Base-by-base conservation (phyloP, 176 grass and related monocot species). In the Typha latifolia region DNA sequence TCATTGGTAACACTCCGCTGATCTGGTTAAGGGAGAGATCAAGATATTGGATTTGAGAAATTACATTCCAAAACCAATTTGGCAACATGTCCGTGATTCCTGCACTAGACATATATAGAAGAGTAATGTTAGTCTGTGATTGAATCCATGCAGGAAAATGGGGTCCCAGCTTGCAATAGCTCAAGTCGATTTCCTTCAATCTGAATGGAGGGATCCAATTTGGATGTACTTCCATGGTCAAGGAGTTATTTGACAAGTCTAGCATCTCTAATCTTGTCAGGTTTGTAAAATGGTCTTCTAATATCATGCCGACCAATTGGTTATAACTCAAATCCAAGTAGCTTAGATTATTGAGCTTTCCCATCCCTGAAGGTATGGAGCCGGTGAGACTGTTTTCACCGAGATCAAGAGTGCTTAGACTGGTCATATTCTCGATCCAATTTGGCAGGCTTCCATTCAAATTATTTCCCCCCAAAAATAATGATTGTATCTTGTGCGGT, bases 21-120 rank as follows among this genome's bases (percentile, higher is more conserved):
- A 85, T 64, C 49, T 72, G 14, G 72, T 85, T 85, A 52, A 64
- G 47, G 18, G 83, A 85, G 55, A 85, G n/a, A 63, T 80, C 5
- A 31, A 85, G 23, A 0, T 0, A 2, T 0, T 0, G 14, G 14
- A 23, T 22, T 0, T 48, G 12, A 2, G 47, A 52, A 32, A 49
- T 55, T 4, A n/a, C 18, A 12, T 2, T 50, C 83, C 80, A 90
- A 62, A 86, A 81, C 83, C 83, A 90, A 49, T 80, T 20, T 0
- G 82, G 72, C 1, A 82, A 16, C 4, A 2, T 51, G 1, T 70
- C 75, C 0, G 70, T 47, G 47, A 86, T 82, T 70, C 67, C 19
- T 18, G 71, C 49, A 12, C 82, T 64, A 14, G 84, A 79, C 22
- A 86, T 73, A 64, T 72, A 71, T 15, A 86, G 20, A 16, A 0